Evolutionary conservation across 768 basidiomycete species (phyloP).

Genomic region (Sarcomyxa edulis): DNA sequence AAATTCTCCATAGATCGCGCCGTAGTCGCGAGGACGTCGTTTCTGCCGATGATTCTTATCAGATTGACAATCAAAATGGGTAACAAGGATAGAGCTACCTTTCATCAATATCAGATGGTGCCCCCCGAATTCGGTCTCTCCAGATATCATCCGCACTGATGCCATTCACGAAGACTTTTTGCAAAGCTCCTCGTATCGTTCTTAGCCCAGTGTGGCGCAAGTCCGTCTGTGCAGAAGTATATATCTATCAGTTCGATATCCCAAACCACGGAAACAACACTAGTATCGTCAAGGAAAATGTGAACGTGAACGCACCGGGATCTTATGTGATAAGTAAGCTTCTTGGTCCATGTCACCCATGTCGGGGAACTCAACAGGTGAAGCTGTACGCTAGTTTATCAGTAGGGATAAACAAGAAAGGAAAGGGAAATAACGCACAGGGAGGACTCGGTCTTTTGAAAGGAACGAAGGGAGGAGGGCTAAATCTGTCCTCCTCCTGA

Average conservation of each 20-base stretch:
- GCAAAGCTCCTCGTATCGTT: conserved; percentile 33
- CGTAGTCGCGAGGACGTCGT: conserved; percentile 30
- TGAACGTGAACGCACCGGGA: conserved; percentile 26
- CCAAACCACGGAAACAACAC: neutral
- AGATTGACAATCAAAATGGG: neutral
- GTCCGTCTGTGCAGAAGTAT: conserved; percentile 19
- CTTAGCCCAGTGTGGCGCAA: conserved; percentile 31
- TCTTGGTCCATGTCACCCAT: conserved; percentile 29
- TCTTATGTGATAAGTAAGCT: conserved; percentile 31
- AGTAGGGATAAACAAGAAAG: neutral
- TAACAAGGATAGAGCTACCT: conserved; percentile 10
- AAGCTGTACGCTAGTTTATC: conserved; percentile 3
- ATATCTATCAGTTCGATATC: neutral
- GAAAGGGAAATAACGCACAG: neutral
- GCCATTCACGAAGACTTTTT: conserved; percentile 27
- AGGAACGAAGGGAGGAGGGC: neutral
- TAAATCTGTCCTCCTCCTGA: conserved; percentile 2
- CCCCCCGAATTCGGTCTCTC: conserved; percentile 8
- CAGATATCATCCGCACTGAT: conserved; percentile 20
- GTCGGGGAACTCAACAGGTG: conserved; percentile 10
- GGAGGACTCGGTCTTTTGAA: neutral
- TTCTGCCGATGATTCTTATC: conserved; percentile 25
- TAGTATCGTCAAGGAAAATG: no score
- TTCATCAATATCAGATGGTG: conserved; percentile 1
- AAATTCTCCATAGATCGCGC: conserved; percentile 45